These are phyloP conservation scores for Eutrema japonicum DNA, from an alignment of 345 rosid species.

Conservation along the genomic window DNA sequence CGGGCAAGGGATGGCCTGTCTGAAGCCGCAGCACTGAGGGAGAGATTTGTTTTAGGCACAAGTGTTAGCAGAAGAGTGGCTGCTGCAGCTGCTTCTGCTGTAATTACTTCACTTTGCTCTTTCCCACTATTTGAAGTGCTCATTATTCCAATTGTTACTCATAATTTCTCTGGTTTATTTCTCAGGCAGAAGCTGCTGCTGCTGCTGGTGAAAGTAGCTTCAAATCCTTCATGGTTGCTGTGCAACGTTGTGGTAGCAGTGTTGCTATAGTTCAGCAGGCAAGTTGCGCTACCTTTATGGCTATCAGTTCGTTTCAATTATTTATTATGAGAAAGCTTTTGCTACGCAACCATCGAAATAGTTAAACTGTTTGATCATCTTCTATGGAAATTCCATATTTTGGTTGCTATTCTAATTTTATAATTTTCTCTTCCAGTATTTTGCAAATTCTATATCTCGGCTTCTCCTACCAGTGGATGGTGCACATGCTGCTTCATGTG, in stretches of 20 bases:
- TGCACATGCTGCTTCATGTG: conserved; percentile 97
- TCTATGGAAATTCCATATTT: conserved; percentile 6
- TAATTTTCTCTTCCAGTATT: conserved; percentile 58
- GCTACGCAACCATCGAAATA: conserved; percentile 21
- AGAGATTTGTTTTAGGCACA: conserved; percentile 91
- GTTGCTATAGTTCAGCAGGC: conserved; percentile 97
- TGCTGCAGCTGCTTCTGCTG: conserved; percentile 98
- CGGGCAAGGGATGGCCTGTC: conserved; percentile 90
- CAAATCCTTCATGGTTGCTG: conserved; percentile 98
- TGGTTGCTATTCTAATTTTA: conserved; percentile 17
- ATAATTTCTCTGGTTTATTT: conserved; percentile 39
- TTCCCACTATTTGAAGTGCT: conserved; percentile 22
- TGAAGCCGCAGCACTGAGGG: conserved; percentile 95
- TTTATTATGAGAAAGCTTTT: conserved; percentile 29
- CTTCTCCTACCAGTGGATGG: conserved; percentile 97
- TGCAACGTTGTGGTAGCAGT: conserved; percentile 96
- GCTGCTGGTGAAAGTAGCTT: conserved; percentile 99
- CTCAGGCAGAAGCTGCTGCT: conserved; percentile 98
- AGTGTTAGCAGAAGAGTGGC: conserved; percentile 91
- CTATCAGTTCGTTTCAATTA: conserved; percentile 27
- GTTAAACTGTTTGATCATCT: conserved; percentile 1
- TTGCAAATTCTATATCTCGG: conserved; percentile 95
- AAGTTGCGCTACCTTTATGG: conserved; percentile 37
- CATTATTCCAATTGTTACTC: conserved; percentile 19
- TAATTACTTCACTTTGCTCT: conserved; percentile 44